phyloP scores from a whole-genome alignment of 1,284 basidiomycete genomes.

The Marasmius tenuissimus region DNA sequence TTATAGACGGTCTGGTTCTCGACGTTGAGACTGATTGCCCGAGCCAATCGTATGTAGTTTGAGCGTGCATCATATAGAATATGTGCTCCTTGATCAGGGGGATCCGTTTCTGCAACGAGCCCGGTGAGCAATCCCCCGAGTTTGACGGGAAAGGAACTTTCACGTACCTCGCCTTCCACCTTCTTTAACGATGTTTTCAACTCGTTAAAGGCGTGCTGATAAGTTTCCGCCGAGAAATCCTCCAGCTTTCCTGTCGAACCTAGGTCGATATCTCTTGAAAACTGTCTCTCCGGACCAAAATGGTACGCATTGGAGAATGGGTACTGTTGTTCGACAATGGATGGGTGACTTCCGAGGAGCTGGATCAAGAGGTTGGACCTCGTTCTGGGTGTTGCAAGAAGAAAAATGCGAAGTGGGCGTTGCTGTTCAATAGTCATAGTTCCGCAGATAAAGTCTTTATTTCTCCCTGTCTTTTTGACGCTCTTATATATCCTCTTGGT shows the following conservation, averaged over 20 bases:
- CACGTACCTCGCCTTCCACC: conserved; percentile 8
- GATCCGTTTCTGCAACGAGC: conserved; percentile 4
- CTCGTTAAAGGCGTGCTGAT: conserved; percentile 4
- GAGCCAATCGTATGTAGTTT: conserved; percentile 1
- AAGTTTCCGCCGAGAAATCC: conserved; percentile 6
- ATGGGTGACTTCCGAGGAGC: conserved; percentile 8
- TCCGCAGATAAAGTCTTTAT: background rate
- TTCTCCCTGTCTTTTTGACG: background rate
- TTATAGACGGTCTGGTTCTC: background rate
- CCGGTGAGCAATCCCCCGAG: background rate
- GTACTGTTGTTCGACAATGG: conserved; percentile 9
- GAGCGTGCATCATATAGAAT: conserved; percentile 9
- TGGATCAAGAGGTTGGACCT: conserved; percentile 12
- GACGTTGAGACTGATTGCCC: background rate
- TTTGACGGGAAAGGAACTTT: background rate
- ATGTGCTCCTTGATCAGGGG: conserved; percentile 12
- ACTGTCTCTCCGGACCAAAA: conserved; percentile 9
- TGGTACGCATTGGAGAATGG: conserved; percentile 9
- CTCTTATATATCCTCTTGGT: background rate
- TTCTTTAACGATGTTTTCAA: conserved; percentile 5
- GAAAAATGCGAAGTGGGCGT: conserved; percentile 1
- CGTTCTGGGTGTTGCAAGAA: conserved; percentile 13
- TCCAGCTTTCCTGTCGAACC: background rate
- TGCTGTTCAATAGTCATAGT: background rate
- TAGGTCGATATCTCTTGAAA: background rate